Base-by-base conservation (phyloP, 225 moss, liverwort and hornwort genomes). In the Pleurozium schreberi region DNA sequence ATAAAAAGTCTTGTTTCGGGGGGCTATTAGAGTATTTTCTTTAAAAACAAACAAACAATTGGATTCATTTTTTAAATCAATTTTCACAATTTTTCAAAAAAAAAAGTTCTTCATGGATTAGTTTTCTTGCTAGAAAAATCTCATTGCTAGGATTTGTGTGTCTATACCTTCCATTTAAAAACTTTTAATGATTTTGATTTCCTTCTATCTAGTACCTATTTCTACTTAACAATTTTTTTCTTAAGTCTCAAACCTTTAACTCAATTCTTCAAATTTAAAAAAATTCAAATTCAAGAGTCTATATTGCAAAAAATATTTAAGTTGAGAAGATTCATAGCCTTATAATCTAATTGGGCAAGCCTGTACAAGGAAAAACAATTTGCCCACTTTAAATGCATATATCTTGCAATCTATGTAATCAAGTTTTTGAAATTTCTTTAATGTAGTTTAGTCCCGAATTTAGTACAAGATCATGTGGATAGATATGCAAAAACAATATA, bases 111-210 rank as follows among this genome's bases (percentile, higher is more conserved):
- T 10, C 0, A 28, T 71, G 3, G 71, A 17, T 28, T 17, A 71
- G 10, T 17, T 45, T 45, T 1, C 10, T 27, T 27, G 5, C 4
- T 45, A 30, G 30, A 31, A 31, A n/a, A 47, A 47, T 74, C 74
- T 74, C 45, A 45, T 1, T 3, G 0, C 10, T 45, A 5, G 4
- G 0, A 30, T 3, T 10, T 18, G 15, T 16, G 4, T 45, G 2
- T 73, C 25, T 30, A n/a, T n/a, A 17, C 30, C 6, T 45, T 45
- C 45, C 17, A 73, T 45, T 18, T 73, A 28, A 30, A 18, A 47
- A 30, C 18, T 47, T 30, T 74, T 30, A 18, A 30, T 2, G 0
- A 18, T 11, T 30, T 0, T 28, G 1, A 18, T 71, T 45, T 30
- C 0, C 10, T 30, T 30, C 47, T 74, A 30, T 45, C 16, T 73